Conservation (phyloP, 169 alveolate species). For the Eimeria sp. region DNA sequence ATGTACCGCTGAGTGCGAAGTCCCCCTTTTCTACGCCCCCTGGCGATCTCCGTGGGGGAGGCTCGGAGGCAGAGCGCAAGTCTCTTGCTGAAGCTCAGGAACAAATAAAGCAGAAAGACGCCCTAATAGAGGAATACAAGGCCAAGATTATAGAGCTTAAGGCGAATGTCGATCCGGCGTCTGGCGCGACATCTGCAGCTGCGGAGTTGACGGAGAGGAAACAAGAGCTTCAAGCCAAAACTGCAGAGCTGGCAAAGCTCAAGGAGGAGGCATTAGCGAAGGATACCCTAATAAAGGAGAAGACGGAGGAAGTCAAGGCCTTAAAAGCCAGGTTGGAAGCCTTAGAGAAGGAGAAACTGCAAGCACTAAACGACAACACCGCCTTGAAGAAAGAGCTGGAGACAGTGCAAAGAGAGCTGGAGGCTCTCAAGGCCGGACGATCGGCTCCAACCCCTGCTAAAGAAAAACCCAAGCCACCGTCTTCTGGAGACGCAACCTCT, state of each 20-base stretch:
- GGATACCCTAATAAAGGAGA: slow-evolving; percentile 20
- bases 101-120: slow-evolving; percentile 35
- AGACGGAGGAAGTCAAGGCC: slow-evolving; percentile 34
- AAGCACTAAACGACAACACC: slow-evolving; percentile 27
- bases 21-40: not conserved
- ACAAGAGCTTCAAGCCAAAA: slow-evolving; percentile 32
- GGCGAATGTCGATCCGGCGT: not conserved
- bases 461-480: not conserved
- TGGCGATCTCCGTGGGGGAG: not conserved
- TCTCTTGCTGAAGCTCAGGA: slow-evolving; percentile 10
- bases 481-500: slow-evolving; percentile 18
- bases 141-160: slow-evolving; percentile 22
- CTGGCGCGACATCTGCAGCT: not conserved
- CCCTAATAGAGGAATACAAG: slow-evolving; percentile 7
- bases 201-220: slow-evolving; percentile 35
- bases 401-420: slow-evolving; percentile 35
- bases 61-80: not conserved
- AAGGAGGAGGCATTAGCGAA: slow-evolving; percentile 9
- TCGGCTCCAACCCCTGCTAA: slow-evolving; percentile 18
- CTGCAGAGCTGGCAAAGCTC: slow-evolving; percentile 25
- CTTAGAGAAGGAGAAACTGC: slow-evolving; percentile 32
- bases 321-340: slow-evolving; percentile 37
- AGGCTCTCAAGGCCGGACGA: slow-evolving; percentile 19
- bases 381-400: slow-evolving; percentile 65
- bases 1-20: not conserved